These are phyloP conservation scores for Cercospora berteroae DNA, from an alignment of 2,329 filamentous ascomycete genomes.

Conservation along the genomic window DNA sequence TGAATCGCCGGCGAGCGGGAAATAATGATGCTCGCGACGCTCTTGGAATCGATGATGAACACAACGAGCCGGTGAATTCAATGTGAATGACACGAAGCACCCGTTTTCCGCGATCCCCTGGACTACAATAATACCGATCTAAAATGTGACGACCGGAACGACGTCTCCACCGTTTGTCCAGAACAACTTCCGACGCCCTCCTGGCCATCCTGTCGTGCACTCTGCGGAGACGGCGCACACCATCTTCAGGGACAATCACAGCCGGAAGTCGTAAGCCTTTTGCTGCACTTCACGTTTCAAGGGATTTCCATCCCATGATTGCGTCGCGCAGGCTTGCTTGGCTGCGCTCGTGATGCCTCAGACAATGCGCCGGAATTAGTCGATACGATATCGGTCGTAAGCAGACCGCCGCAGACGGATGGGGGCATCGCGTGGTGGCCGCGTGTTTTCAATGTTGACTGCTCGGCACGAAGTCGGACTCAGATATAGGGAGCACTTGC, in stretches of 20 bases:
- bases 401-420: not conserved
- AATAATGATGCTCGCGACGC: not conserved
- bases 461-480: not conserved
- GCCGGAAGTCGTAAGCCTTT: not conserved
- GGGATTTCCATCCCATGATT: not conserved
- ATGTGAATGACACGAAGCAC: not conserved
- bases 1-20: not conserved
- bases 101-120: not conserved
- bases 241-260: not conserved
- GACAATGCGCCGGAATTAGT: not conserved
- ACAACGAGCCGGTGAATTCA: not conserved
- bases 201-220: not conserved
- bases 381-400: not conserved
- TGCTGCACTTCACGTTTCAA: conserved; percentile 1
- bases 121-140: not conserved
- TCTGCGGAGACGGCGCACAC: not conserved
- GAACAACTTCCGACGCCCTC: not conserved
- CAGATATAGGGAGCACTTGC: not conserved
- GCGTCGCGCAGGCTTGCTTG: not conserved
- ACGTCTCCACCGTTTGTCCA: not conserved
- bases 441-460: not conserved
- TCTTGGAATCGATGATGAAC: not conserved
- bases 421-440: not conserved
- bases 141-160: not conserved
- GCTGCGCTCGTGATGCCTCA: not conserved